Evolutionary conservation across 805 yeast genomes (phyloP), one percentile per base, ranked within the genome.

Genomic region (Diddensiella transvaalensis): DNA sequence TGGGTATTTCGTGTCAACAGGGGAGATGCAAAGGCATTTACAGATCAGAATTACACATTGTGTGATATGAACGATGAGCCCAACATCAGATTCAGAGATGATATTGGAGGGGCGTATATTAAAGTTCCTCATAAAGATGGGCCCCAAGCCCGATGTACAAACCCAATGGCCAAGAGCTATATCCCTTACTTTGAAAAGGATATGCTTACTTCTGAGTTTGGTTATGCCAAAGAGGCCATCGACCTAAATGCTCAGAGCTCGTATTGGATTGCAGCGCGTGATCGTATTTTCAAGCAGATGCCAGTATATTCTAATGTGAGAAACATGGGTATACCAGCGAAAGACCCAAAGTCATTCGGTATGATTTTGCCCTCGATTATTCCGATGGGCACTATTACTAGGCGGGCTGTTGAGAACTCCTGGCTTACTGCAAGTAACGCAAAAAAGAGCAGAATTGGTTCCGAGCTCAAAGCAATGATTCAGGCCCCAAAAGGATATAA

Each of bases 361-460:
- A 71, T 90, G 43, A 93, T 95, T 24, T 60, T 93, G 13, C 99
- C 99, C 1, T 79, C 80, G 44, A 74, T 91, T 38, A 75, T 87
- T 4, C 78, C 96, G 2, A 93, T 93, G 96, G 99, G 99, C 1
- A 95, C 99, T 0, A 82, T 93, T 4, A 93, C 99, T 0, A 74
- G 99, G 57, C 74, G 99, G 55, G 96, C 98, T 2, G 96, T 93
- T 1, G 99, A 93, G 62, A 88, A 87, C 53, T 88, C 97, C 0
- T 93, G 99, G 99, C 70, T 93, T 30, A 93, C 99, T 0, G 99
- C 99, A 0, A 86, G 96, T 1, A 95, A 95, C 67, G 95, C 96
- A 0, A 93, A 95, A 60, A 71, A 72, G 54, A 78, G 79, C 40
- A 72, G 97, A 52, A 79, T 95, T 40, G 99, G 99, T 0, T 89